Base-by-base conservation (phyloP, 306 rosid species). In the Pterocarpus macrocarpus region DNA sequence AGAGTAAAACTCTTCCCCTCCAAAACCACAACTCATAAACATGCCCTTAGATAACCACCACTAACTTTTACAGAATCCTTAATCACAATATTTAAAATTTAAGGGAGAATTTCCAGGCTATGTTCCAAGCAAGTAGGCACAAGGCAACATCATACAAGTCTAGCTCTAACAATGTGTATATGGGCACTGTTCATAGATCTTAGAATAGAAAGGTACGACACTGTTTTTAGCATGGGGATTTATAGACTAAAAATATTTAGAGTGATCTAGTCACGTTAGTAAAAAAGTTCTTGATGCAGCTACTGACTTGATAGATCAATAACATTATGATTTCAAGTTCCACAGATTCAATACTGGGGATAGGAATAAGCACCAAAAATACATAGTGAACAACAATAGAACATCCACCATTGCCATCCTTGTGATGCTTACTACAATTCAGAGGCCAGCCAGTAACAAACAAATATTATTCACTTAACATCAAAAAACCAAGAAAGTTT, bases 321-420 rank as follows among this genome's bases (percentile, higher is more conserved):
- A 52, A 7, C 12, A 49, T n/a, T n/a, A n/a, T 45, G 34, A 62
- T 30, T 49, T 30, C 8, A 44, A 33, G 8, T 58, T 74, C 7
- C 57, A 58, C 28, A 41, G 9, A 33, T n/a, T 34, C 64, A 34
- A 5, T 44, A 45, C 33, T 22, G 1, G 8, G n/a, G 17, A 11
- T 9, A 63, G 41, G 2, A 53, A 15, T 15, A 53, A 1, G 58
- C 5, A 53, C 28, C 28, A 5, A 53, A 53, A 53, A 53, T 4
- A n/a, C 9, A 53, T n/a, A 53, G 58, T 53, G 58, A 53, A 53
- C 28, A 35, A 35, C 45, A 35, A 7, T 5, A 64, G 30, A 8
- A 39, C 34, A 67, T 67, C 72, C 53, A 67, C 55, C 44, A 53
- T 41, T 35, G 16, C 45, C 57, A 45, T 69, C 39, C 57, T 69